Evolutionary conservation across 106 monocot genomes (phyloP).

Genomic region (Dendrobium chrysotoxum): DNA sequence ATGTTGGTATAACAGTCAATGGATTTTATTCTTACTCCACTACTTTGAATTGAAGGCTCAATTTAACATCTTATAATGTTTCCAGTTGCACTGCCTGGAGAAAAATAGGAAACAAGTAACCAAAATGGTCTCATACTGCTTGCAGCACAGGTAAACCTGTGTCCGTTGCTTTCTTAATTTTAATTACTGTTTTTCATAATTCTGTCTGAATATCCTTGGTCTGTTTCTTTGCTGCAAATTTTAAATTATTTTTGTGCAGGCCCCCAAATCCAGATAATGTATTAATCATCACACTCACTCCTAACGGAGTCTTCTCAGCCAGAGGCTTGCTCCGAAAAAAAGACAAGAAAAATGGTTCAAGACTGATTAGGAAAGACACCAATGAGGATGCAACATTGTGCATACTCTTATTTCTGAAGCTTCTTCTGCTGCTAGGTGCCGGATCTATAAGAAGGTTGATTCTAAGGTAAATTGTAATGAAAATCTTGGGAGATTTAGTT

Average conservation of each 20-base stretch:
- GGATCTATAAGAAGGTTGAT: conserved; percentile 33
- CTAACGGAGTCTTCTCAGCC: conserved; percentile 55
- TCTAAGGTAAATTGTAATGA: conserved; percentile 27
- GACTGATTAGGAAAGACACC: conserved; percentile 46
- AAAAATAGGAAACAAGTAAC: conserved; percentile 76
- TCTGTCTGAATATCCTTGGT: not conserved
- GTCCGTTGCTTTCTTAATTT: not conserved
- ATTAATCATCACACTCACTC: conserved; percentile 62
- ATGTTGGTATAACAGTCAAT: not conserved
- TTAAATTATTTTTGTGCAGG: conserved; percentile 33
- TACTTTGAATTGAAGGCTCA: not conserved
- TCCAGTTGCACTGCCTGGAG: conserved; percentile 74
- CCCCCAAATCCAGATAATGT: conserved; percentile 74
- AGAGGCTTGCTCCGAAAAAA: conserved; percentile 52
- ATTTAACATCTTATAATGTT: conserved; percentile 8
- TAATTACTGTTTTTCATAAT: not conserved
- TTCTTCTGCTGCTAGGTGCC: conserved; percentile 57
- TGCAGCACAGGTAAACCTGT: conserved; percentile 61
- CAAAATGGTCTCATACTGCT: conserved; percentile 89
- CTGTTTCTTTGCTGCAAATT: not conserved
- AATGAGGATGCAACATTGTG: conserved; percentile 11
- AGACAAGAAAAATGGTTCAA: conserved; percentile 38
- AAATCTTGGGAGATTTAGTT: not conserved
- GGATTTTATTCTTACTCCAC: not conserved
- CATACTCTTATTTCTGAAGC: conserved; percentile 21